Evolutionary conservation across 75 land plant genomes (phyloP).

Genomic region (Azolla pinnata): DNA sequence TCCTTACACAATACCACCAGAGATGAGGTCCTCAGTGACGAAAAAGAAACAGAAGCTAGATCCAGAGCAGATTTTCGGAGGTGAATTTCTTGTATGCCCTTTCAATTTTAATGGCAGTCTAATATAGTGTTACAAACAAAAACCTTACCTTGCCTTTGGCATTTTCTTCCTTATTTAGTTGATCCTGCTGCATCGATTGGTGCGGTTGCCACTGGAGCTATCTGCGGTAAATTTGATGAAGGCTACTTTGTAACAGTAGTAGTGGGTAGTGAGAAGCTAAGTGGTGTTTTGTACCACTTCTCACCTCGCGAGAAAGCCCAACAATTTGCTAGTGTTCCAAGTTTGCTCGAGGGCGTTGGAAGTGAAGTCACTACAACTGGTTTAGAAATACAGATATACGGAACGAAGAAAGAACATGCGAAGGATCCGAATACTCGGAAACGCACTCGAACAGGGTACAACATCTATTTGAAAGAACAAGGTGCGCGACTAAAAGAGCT

Average conservation of each 20-base stretch:
- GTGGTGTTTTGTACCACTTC: conserved; percentile 28
- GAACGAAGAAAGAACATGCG: conserved; percentile 17
- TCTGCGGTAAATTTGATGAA: conserved; percentile 30
- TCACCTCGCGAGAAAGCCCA: conserved; percentile 12
- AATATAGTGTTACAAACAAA: too few relatives aligned
- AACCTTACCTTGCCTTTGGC: neutral
- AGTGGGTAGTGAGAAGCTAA: conserved; percentile 29
- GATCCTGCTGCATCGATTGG: conserved; percentile 31
- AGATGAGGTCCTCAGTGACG: neutral
- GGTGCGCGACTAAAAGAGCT: conserved; percentile 9
- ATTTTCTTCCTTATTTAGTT: conserved; percentile 8
- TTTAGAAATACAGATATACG: conserved; percentile 8
- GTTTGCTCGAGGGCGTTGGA: conserved; percentile 14
- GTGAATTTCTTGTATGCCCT: neutral
- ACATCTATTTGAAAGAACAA: conserved; percentile 17
- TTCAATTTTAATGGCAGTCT: too few relatives aligned
- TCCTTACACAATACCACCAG: conserved; percentile 1
- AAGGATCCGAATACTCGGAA: conserved; percentile 13
- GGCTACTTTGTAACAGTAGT: conserved; percentile 34
- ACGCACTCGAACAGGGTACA: conserved; percentile 13
- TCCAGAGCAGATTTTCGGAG: conserved; percentile 14
- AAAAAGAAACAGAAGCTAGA: conserved; percentile 11
- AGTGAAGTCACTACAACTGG: conserved; percentile 10
- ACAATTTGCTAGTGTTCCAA: conserved; percentile 26
- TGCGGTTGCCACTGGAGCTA: conserved; percentile 22